A percentile compares a stretch with the other conserved stretches of the same genome.
These are phyloP conservation scores for Lantana camara DNA, from an alignment of 257 asterid genomes.

Conservation along the genomic window DNA sequence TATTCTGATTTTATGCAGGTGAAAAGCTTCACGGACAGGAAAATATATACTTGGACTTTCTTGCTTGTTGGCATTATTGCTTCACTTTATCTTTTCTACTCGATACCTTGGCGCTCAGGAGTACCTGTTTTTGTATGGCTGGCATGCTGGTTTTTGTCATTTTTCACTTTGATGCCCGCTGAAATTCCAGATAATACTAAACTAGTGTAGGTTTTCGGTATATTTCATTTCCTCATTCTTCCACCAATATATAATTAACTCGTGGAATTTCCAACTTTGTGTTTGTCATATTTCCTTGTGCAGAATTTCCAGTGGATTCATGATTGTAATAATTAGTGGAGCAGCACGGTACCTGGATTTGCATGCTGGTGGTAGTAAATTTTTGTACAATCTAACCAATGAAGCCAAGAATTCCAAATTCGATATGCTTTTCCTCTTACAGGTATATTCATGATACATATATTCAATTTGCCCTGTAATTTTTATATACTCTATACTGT, in stretches of 20 bases:
- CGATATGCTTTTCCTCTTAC: conserved; percentile 66
- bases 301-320: conserved; percentile 66
- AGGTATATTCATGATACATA: conserved; percentile 51
- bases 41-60: conserved; percentile 88
- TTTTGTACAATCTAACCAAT: conserved; percentile 51
- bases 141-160: conserved; percentile 79
- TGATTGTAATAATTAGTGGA: conserved; percentile 69
- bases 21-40: conserved; percentile 83
- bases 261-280: conserved; percentile 6
- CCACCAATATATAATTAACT: no score
- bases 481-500: conserved; percentile 22
- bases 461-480: conserved; percentile 17
- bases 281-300: conserved; percentile 23
- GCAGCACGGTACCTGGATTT: conserved; percentile 62
- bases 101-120: conserved; percentile 54
- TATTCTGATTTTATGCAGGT: conserved; percentile 57
- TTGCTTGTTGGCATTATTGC: conserved; percentile 68
- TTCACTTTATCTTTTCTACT: conserved; percentile 59
- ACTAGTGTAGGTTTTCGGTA: conserved; percentile 66
- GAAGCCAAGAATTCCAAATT: conserved; percentile 52
- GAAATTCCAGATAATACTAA: conserved; percentile 94
- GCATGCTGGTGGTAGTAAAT: conserved; percentile 53
- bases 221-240: neutral
- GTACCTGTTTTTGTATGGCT: conserved; percentile 69
- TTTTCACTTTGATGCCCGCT: conserved; percentile 95